Base-by-base conservation (phyloP, 2,329 filamentous ascomycete genomes). In the Macroventuria anomochaeta region DNA sequence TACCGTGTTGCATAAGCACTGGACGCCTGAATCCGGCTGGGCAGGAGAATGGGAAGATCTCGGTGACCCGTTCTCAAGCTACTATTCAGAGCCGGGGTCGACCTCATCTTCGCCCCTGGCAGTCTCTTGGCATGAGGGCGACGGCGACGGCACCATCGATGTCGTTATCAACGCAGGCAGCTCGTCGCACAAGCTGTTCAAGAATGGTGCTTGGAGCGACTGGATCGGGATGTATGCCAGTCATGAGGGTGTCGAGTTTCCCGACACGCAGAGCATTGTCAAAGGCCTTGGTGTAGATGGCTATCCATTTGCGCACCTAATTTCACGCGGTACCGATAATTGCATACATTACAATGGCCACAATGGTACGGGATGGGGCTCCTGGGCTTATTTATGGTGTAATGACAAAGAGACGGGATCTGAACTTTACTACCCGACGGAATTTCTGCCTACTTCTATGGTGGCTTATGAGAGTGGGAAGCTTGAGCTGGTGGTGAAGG, bases 211-310 rank as follows among this genome's bases (percentile, higher is more conserved):
- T n/a, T 60, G 57, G 57, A 39, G 33, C 18, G 43, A 55, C 13
- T 60, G 57, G 57, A 39, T 17, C 1, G 25, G 17, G 2, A 33
- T 60, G 11, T 12, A 1, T 2, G 54, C 54, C 17, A 54, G 54
- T 7, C 54, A 57, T 26, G 57, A 60, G 12, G 54, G 49, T 10
- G 26, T 36, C 28, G 50, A 54, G 29, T 54, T 55, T 20, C 21
- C 43, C 5, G 32, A 60, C 15, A 57, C 57, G 1, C 49, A 54
- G 40, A 60, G 57, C 26, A 41, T 60, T 3, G 39, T 51, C n/a
- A n/a, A 26, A 15, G 50, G 42, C 3, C 33, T 40, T 15, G 52
- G 42, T 4, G 23, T 21, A 3, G 56, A 50, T 12, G 42, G 33
- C 1, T n/a, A 36, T 3, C 52, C 56, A 0, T 50, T 36, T 17